Evolutionary conservation across 805 yeast species (phyloP).

Genomic region (Debaryomyces castellii): DNA sequence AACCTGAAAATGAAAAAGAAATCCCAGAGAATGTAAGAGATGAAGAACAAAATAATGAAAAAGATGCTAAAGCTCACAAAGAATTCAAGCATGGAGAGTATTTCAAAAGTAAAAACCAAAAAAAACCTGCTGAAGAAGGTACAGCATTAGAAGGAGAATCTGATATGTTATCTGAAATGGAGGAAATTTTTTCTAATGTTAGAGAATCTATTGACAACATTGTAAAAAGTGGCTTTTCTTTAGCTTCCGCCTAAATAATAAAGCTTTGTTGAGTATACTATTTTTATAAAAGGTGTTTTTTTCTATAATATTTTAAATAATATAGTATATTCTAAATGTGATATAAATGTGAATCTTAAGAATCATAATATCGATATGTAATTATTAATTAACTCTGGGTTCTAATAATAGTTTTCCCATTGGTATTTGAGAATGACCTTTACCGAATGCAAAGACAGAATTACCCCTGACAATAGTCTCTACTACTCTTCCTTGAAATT

Average conservation of each 20-base stretch:
- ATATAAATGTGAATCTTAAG: neutral
- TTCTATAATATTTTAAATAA: neutral
- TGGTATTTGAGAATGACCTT: slow-evolving; percentile 57
- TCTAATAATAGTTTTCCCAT: slow-evolving; percentile 62
- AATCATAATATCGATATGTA: neutral
- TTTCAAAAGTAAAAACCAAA: neutral
- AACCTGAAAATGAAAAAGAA: neutral
- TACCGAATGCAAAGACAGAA: slow-evolving; percentile 55
- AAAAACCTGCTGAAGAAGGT: neutral
- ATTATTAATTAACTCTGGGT: slow-evolving; percentile 40
- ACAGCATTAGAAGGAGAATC: neutral
- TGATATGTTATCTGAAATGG: neutral
- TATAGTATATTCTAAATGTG: neutral
- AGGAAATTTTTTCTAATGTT: neutral
- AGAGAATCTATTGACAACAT: neutral
- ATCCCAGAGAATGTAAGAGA: no score
- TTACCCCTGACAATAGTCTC: slow-evolving; percentile 81
- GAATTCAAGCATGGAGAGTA: neutral
- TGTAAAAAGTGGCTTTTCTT: neutral
- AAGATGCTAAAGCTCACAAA: no score
- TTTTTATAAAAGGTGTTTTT: no score
- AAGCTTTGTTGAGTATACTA: no score
- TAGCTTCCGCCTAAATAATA: neutral
- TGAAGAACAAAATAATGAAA: no score
- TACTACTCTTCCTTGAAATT: slow-evolving; percentile 68